Base-by-base conservation (phyloP, 805 yeast genomes). In the Torulaspora delbrueckii region DNA sequence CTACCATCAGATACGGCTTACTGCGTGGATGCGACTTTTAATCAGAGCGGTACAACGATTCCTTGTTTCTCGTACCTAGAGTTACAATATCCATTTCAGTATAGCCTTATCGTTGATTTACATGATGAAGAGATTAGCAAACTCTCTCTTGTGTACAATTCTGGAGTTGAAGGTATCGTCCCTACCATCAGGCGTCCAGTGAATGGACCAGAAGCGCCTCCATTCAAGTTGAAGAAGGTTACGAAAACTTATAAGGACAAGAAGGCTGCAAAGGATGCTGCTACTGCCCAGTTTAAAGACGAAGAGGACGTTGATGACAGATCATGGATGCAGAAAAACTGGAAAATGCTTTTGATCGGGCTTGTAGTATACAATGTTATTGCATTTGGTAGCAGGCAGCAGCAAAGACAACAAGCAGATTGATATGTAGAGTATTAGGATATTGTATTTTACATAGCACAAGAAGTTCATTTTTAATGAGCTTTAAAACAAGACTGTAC, bases 221-320 rank as follows among this genome's bases (percentile, higher is more conserved):
- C 57, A 2, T 46, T 47, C 18, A 51, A 54, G 44, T 48, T 64
- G 35, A 61, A 56, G 43, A 64, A 60, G 43, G 41, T 46, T 4
- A 62, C 67, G 1, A 56, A 60, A 48, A 64, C 68, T 5, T 64
- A 64, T 39, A 58, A 60, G 18, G 60, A 59, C 26, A 57, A 54
- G 50, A 58, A 55, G 33, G 55, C 56, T 6, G 53, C 52, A 9
- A 35, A 46, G 7, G 43, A 48, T 24, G 54, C 46, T 12, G 43
- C 52, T 8, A 48, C 55, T 10, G 57, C 55, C 4, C 58, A 56
- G 32, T 52, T 53, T 31, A 50, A 51, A 39, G 58, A 53, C 32
- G 59, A 51, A n/a, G 53, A 42, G 3, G 58, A 50, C 2, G 40
- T 23, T 5, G 59, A 54, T 14, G 43, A 40, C 8, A 47, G 46